These are phyloP conservation scores for Aspergillus sergii DNA, from an alignment of 2,329 filamentous ascomycete species.

Conservation along the genomic window DNA sequence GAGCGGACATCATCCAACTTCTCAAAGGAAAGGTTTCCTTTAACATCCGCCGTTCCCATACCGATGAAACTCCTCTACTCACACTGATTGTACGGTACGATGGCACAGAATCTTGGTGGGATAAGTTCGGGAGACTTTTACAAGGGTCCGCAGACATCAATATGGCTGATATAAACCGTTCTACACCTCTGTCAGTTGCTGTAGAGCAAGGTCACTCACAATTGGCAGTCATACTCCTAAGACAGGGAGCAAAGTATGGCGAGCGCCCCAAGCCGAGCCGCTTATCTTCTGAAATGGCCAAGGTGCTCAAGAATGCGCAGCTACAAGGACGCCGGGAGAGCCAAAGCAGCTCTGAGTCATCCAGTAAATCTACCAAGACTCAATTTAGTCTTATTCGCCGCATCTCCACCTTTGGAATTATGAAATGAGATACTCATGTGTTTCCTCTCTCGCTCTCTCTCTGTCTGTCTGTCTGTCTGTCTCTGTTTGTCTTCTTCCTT, in stretches of 20 bases:
- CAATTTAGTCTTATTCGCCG: not conserved
- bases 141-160: conserved; percentile 4
- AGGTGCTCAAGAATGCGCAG: not conserved
- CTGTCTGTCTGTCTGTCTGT: not conserved
- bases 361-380: not conserved
- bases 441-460: not conserved
- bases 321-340: not conserved
- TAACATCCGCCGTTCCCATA: not conserved
- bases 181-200: conserved; percentile 4
- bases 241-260: not conserved
- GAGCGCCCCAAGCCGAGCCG: not conserved
- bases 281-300: not conserved
- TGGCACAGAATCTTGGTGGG: not conserved
- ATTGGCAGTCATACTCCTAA: not conserved
- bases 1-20: conserved; percentile 4
- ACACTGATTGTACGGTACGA: conserved; percentile 1
- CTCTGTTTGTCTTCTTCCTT: not conserved
- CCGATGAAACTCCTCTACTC: conserved; percentile 10
- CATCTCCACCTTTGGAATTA: not conserved
- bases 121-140: conserved; percentile 2
- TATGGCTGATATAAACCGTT: not conserved
- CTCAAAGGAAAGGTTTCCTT: not conserved
- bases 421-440: not conserved
- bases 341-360: not conserved
- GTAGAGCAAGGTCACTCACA: not conserved